Evolutionary conservation across 2,329 filamentous ascomycete genomes (phyloP).

Genomic region (Pezicula carpinea): DNA sequence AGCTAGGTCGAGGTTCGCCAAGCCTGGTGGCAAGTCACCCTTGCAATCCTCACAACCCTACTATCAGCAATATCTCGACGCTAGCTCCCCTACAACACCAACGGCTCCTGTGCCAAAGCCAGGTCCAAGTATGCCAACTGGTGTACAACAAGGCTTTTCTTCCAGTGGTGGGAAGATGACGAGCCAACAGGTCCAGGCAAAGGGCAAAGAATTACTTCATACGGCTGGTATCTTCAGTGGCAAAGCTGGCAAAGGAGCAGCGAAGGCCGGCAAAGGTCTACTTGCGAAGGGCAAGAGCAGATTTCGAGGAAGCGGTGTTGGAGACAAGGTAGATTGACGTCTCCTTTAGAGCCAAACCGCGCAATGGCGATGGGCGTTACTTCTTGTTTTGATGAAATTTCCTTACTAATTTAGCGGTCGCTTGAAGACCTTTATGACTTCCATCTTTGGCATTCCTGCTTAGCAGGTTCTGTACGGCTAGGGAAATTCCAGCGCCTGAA

Average conservation of each 20-base stretch:
- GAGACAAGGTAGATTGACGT: slow-evolving; percentile 82
- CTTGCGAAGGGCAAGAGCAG: slow-evolving; percentile 89
- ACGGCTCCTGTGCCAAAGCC: slow-evolving; percentile 12
- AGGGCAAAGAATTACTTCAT: slow-evolving; percentile 85
- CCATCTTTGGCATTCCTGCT: slow-evolving; percentile 21
- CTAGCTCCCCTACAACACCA: slow-evolving; percentile 32
- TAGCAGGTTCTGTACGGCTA: slow-evolving; percentile 29
- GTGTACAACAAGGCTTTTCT: slow-evolving; percentile 22
- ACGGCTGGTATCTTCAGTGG: slow-evolving; percentile 69
- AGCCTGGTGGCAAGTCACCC: slow-evolving; percentile 11
- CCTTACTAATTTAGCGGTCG: slow-evolving; percentile 22
- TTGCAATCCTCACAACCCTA: slow-evolving; percentile 47
- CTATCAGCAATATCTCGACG: slow-evolving; percentile 52
- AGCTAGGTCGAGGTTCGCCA: slow-evolving; percentile 18
- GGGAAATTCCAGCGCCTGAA: slow-evolving; percentile 24
- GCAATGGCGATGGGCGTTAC: slow-evolving; percentile 26
- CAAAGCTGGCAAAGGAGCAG: slow-evolving; percentile 54
- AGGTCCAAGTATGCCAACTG: slow-evolving; percentile 13
- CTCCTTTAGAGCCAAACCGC: slow-evolving; percentile 28
- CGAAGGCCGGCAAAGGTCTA: slow-evolving; percentile 80
- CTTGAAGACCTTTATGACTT: slow-evolving; percentile 12
- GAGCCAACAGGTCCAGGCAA: slow-evolving; percentile 45
- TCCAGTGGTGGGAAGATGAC: slow-evolving; percentile 21
- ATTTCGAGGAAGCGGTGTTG: slow-evolving; percentile 54
- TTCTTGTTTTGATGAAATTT: slow-evolving; percentile 16